Evolutionary conservation across 2,329 filamentous ascomycete species (phyloP).

Genomic region (Epichloe uncinata): DNA sequence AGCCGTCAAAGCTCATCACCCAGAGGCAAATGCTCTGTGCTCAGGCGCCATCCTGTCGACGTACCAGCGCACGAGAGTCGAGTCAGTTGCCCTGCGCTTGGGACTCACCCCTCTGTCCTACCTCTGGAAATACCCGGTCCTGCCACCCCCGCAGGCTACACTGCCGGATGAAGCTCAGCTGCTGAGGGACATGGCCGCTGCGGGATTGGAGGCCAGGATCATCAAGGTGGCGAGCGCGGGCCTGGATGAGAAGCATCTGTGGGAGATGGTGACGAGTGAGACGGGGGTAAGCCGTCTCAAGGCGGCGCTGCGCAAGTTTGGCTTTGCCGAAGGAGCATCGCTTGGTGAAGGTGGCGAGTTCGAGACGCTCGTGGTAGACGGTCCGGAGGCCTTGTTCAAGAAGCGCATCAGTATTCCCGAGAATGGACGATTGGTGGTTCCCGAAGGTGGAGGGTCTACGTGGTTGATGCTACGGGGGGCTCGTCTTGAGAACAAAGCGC

Average conservation of each 20-base stretch:
- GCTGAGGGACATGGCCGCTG: conserved; percentile 66
- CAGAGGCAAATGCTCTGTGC: conserved; percentile 72
- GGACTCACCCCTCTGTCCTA: conserved; percentile 72
- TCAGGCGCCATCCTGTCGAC: conserved; percentile 89
- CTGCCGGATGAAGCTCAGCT: conserved; percentile 39
- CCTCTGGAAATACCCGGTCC: conserved; percentile 78
- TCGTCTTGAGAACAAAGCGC: conserved; percentile 31
- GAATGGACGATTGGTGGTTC: conserved; percentile 36
- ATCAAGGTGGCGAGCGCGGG: conserved; percentile 92
- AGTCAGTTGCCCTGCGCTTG: conserved; percentile 78
- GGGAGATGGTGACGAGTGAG: conserved; percentile 59
- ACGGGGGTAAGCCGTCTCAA: conserved; percentile 33
- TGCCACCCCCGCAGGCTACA: conserved; percentile 37
- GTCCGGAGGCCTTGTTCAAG: conserved; percentile 61
- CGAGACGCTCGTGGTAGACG: conserved; percentile 80
- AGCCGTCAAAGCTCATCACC: conserved; percentile 53
- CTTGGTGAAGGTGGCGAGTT: conserved; percentile 93
- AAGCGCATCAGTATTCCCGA: conserved; percentile 51
- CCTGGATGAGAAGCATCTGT: conserved; percentile 66
- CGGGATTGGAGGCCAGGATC: conserved; percentile 75
- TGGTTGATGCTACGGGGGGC: conserved; percentile 53
- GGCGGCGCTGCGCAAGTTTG: conserved; percentile 52
- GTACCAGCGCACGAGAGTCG: conserved; percentile 92
- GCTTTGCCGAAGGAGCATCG: conserved; percentile 53
- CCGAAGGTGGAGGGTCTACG: conserved; percentile 64